A percentile compares a stretch with the other conserved stretches of the same genome.
Conservation (phyloP, 2,329 filamentous ascomycete genomes). For the Venturia effusa region DNA sequence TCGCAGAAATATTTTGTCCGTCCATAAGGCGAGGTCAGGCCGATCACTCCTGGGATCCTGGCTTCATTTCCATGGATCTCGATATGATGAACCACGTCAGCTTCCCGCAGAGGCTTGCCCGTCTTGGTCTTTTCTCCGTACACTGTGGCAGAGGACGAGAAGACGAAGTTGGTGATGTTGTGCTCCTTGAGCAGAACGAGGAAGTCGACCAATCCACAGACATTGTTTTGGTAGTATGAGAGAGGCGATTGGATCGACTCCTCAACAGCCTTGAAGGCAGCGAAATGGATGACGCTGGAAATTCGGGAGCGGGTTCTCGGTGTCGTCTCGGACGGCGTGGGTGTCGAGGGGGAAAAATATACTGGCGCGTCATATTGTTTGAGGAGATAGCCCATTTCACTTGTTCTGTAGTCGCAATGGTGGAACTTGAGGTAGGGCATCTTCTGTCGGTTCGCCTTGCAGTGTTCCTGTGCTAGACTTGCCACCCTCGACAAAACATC, state of each 20-base stretch:
- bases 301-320: conserved; percentile 24
- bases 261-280: conserved; percentile 55
- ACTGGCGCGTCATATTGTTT: conserved; percentile 1
- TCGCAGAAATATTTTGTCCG: conserved; percentile 59
- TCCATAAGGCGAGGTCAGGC: conserved; percentile 55
- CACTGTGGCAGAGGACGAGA: conserved; percentile 57
- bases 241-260: conserved; percentile 52
- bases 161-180: conserved; percentile 55
- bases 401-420: background rate
- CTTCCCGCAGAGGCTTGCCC: conserved; percentile 41
- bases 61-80: conserved; percentile 21
- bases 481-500: conserved; percentile 20
- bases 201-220: conserved; percentile 51
- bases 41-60: conserved; percentile 39
- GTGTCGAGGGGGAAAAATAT: background rate
- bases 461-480: background rate
- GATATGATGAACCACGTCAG: background rate
- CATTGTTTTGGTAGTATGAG: conserved; percentile 58
- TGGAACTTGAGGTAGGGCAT: background rate
- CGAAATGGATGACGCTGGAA: conserved; percentile 56
- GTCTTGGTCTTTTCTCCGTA: conserved; percentile 40
- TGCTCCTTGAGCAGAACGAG: conserved; percentile 46
- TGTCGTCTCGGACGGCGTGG: background rate
- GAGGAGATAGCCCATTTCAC: background rate
- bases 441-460: background rate